Percentiles rank a stretch among this genome's conserved stretches.
phyloP scores from a whole-genome alignment of 345 rosid species.

The Sonneratia caseolaris region DNA sequence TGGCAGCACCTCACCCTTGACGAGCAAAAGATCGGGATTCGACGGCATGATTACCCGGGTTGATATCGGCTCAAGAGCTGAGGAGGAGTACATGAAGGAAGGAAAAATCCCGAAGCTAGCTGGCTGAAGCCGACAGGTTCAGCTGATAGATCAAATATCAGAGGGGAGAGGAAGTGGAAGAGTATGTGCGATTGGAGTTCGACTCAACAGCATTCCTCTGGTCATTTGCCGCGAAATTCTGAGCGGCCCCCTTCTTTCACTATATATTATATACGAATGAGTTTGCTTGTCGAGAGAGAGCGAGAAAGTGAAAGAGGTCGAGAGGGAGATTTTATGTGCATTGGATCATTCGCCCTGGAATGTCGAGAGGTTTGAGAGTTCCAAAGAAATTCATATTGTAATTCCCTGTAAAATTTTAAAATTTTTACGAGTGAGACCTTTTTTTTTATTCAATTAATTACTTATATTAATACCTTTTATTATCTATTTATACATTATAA shows the following conservation, averaged over 20 bases:
- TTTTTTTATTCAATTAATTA: no score
- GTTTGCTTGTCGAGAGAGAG: no score
- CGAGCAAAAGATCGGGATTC: background rate
- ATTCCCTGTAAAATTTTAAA: no score
- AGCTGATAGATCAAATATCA: background rate
- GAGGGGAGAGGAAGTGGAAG: background rate
- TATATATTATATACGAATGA: background rate
- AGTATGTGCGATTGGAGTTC: background rate
- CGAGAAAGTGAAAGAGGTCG: no score
- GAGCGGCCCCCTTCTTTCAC: background rate
- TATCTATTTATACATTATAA: no score
- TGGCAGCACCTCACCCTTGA: background rate
- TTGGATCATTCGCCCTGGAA: no score
- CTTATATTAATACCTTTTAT: no score
- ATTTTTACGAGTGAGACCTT: no score
- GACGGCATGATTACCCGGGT: background rate
- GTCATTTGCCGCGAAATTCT: slow-evolving; percentile 6
- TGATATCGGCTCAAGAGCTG: background rate
- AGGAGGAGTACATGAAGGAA: background rate
- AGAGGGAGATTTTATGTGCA: no score
- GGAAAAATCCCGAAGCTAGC: background rate
- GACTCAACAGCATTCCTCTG: background rate
- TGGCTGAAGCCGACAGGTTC: no score
- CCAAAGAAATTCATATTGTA: no score
- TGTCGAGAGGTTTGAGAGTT: no score